Percentiles rank a stretch among this genome's conserved stretches.
Evolutionary conservation across 108 stramenopile species (phyloP).

Genomic region (Skeletonema tropicum): DNA sequence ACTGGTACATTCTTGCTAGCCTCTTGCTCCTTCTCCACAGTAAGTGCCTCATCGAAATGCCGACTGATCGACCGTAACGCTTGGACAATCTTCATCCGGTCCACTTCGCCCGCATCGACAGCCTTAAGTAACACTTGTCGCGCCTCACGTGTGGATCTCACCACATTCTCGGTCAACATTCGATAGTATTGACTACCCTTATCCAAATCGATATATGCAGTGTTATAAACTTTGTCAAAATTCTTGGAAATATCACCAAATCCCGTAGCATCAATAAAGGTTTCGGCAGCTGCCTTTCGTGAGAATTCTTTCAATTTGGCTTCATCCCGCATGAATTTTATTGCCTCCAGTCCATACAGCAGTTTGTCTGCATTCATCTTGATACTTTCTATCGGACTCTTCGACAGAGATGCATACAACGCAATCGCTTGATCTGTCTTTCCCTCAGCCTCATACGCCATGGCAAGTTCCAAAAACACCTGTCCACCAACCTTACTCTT

Average conservation of each 20-base stretch:
- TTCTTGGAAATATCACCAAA: constrained; percentile 69
- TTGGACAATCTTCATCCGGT: constrained; percentile 67
- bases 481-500: constrained; percentile 75
- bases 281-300: constrained; percentile 58
- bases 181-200: constrained; percentile 70
- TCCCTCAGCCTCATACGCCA: constrained; percentile 90
- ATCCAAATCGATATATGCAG: constrained; percentile 82
- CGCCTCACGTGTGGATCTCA: constrained; percentile 83
- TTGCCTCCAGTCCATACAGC: constrained; percentile 83
- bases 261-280: constrained; percentile 88
- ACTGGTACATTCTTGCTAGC: constrained; percentile 41
- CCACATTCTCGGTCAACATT: constrained; percentile 82
- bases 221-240: constrained; percentile 87
- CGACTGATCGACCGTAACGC: constrained; percentile 72
- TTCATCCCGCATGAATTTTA: constrained; percentile 82
- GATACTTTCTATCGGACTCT: constrained; percentile 77
- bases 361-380: constrained; percentile 81
- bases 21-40: constrained; percentile 48
- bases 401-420: constrained; percentile 68
- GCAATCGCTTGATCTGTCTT: constrained; percentile 70
- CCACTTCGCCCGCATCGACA: constrained; percentile 62
- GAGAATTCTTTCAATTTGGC: constrained; percentile 65
- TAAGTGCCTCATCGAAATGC: constrained; percentile 68
- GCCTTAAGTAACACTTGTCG: constrained; percentile 84
- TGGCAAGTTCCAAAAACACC: constrained; percentile 87